phyloP scores from a whole-genome alignment of 2,329 filamentous ascomycete genomes.

The Penicillium psychrosexuale region DNA sequence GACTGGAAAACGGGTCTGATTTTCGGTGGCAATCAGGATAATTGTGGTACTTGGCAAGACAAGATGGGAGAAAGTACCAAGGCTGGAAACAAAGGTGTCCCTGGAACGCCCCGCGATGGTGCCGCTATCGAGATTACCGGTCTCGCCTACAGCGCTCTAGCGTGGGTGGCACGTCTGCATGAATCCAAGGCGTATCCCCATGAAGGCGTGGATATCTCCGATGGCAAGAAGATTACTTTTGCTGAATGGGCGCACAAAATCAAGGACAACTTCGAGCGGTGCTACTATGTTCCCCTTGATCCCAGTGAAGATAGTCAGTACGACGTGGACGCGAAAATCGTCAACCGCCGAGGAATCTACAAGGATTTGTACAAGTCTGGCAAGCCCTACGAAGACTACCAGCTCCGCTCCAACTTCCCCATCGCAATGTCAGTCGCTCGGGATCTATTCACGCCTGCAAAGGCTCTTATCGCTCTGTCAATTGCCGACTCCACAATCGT shows the following conservation, averaged over 20 bases:
- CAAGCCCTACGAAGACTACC: constrained; percentile 97
- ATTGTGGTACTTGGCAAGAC: constrained; percentile 99
- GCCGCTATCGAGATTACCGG: constrained; percentile 94
- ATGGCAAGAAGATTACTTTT: constrained; percentile 65
- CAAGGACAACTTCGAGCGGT: constrained; percentile 83
- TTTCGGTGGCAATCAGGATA: constrained; percentile 88
- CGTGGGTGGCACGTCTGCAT: constrained; percentile 70
- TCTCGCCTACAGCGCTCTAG: constrained; percentile 81
- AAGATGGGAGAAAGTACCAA: constrained; percentile 99
- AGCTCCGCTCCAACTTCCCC: constrained; percentile 88
- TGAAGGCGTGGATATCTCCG: constrained; percentile 65
- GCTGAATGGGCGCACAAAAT: constrained; percentile 75
- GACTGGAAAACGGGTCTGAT: constrained; percentile 91
- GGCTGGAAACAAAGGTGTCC: constrained; percentile 87
- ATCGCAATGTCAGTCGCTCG: constrained; percentile 95
- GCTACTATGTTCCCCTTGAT: constrained; percentile 78
- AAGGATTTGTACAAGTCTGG: constrained; percentile 93
- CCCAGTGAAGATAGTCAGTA: constrained; percentile 69
- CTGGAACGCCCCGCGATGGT: constrained; percentile 94
- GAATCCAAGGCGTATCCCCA: constrained; percentile 69
- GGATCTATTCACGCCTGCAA: constrained; percentile 73
- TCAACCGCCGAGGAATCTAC: constrained; percentile 95
- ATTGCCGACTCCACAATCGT: constrained; percentile 75
- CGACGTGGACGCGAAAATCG: constrained; percentile 71
- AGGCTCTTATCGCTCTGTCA: constrained; percentile 76